Percentiles rank a stretch among this genome's conserved stretches.
Conservation (phyloP, 208 protist genomes). For the Leishmania tarentolae region DNA sequence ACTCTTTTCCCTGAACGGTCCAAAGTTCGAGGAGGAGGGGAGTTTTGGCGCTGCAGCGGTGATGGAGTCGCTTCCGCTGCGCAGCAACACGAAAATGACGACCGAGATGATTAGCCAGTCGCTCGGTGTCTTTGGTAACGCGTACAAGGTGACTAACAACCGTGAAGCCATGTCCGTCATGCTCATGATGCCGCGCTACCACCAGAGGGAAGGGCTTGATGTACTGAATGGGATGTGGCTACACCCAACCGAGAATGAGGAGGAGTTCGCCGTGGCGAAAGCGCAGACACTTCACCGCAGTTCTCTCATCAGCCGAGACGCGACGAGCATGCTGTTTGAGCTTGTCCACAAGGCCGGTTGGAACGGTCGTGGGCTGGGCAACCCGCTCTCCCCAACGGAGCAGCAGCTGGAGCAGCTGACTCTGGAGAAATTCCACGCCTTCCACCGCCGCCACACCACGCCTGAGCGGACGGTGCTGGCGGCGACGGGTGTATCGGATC, state of each 20-base stretch:
- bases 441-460: constrained; percentile 63
- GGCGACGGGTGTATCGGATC: constrained; percentile 80
- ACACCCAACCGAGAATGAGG: constrained; percentile 62
- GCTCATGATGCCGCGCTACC: constrained; percentile 84
- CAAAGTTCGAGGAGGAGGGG: constrained; percentile 76
- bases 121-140: constrained; percentile 73
- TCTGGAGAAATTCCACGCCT: constrained; percentile 63
- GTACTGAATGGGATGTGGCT: constrained; percentile 78
- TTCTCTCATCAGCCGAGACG: constrained; percentile 58
- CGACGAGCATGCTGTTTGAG: constrained; percentile 85
- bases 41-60: constrained; percentile 70
- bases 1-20: constrained; percentile 82
- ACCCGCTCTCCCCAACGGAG: constrained; percentile 55
- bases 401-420: constrained; percentile 63
- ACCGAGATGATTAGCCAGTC: constrained; percentile 62
- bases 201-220: constrained; percentile 75
- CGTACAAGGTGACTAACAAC: constrained; percentile 86
- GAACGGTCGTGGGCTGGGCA: constrained; percentile 76
- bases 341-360: constrained; percentile 90
- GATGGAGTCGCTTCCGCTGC: constrained; percentile 80
- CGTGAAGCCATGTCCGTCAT: constrained; percentile 82
- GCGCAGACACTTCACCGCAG: constrained; percentile 56
- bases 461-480: constrained; percentile 80
- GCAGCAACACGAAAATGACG: constrained; percentile 57
- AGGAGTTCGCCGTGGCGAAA: constrained; percentile 77